phyloP scores from a whole-genome alignment of 345 rosid species.

The Laguncularia racemosa region DNA sequence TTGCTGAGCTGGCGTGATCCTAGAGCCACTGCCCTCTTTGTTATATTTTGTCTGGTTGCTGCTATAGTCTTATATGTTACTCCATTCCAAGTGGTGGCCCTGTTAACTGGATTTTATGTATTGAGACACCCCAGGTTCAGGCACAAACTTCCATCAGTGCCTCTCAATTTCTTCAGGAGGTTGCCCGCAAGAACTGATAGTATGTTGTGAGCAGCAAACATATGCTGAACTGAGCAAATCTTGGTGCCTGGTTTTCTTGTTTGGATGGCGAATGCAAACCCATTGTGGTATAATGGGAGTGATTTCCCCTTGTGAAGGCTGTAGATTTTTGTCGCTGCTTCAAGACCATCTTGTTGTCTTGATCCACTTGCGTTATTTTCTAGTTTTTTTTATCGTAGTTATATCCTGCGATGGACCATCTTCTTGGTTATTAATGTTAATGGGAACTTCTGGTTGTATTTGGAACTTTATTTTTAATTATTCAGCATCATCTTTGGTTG shows the following conservation, averaged over 20 bases:
- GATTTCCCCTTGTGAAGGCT: slow-evolving; percentile 33
- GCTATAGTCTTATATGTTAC: slow-evolving; percentile 77
- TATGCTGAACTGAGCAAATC: slow-evolving; percentile 3
- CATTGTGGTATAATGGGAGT: slow-evolving; percentile 12
- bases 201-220: slow-evolving; percentile 46
- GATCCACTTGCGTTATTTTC: slow-evolving; percentile 25
- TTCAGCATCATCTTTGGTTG: too few relatives aligned
- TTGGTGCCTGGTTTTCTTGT: slow-evolving; percentile 4
- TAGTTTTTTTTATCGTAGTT: slow-evolving; percentile 29
- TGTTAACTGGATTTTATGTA: slow-evolving; percentile 56
- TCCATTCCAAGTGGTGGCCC: slow-evolving; percentile 84
- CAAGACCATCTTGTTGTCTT: slow-evolving; percentile 12
- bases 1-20: slow-evolving; percentile 96
- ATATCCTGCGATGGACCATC: not conserved
- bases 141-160: slow-evolving; percentile 78
- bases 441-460: too few relatives aligned
- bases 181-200: slow-evolving; percentile 90
- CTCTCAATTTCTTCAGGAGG: slow-evolving; percentile 91
- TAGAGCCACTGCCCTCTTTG: slow-evolving; percentile 73
- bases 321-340: slow-evolving; percentile 33
- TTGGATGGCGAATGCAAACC: slow-evolving; percentile 3
- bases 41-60: slow-evolving; percentile 72
- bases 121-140: slow-evolving; percentile 92
- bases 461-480: too few relatives aligned
- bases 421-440: too few relatives aligned